phyloP scores from a whole-genome alignment of 192 early-diverging fungal species.

The Coemansia sp. region DNA sequence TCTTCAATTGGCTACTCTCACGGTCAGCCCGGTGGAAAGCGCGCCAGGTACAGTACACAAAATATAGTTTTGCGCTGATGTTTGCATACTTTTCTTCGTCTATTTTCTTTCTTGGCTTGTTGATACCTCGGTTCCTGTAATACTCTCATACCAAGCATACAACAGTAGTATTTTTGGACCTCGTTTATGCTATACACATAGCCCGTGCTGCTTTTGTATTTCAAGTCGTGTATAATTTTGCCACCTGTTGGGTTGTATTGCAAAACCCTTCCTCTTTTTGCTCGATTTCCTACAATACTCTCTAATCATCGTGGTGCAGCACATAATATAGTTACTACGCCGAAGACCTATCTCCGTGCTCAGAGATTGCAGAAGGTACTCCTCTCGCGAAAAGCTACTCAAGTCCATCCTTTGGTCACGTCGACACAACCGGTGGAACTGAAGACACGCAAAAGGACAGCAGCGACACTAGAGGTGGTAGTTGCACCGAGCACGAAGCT shows the following conservation, averaged over 20 bases:
- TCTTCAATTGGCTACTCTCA: slow-evolving; percentile 49
- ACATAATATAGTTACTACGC: neutral
- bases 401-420: slow-evolving; percentile 8
- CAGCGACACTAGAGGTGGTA: slow-evolving; percentile 11
- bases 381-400: neutral
- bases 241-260: neutral
- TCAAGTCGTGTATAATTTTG: neutral
- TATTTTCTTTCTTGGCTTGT: neutral
- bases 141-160: too few species aligned
- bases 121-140: too few species aligned
- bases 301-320: slow-evolving; percentile 2
- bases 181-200: too few species aligned
- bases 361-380: slow-evolving; percentile 3
- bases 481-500: slow-evolving; percentile 23
- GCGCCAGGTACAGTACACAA: slow-evolving; percentile 38
- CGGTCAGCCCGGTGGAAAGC: slow-evolving; percentile 27
- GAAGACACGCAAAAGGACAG: slow-evolving; percentile 16
- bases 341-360: slow-evolving; percentile 9
- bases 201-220: neutral
- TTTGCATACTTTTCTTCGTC: neutral
- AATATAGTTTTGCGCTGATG: neutral
- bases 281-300: neutral
- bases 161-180: too few species aligned
- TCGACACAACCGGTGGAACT: slow-evolving; percentile 11
- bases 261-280: too few species aligned